A percentile compares a stretch with the other conserved stretches of the same genome.
phyloP scores from a whole-genome alignment of 495 filamentous ascomycete species.

The Tuber brumale region DNA sequence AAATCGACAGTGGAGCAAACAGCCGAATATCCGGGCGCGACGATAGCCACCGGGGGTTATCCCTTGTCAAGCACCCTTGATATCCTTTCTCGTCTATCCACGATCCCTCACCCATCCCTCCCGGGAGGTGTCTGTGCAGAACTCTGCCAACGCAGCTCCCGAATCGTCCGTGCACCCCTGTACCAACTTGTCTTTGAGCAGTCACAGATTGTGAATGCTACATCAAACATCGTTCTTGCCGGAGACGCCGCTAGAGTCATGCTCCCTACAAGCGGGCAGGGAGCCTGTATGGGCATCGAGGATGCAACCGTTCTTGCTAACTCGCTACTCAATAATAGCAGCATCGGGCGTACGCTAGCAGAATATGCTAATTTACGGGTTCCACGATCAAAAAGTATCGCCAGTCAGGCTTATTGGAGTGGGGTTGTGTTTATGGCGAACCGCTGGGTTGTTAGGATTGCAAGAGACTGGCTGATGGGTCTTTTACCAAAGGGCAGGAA shows the following conservation, averaged over 20 bases:
- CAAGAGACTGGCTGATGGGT: slow-evolving; percentile 25
- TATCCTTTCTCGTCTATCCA: slow-evolving; percentile 26
- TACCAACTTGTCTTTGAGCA: slow-evolving; percentile 26
- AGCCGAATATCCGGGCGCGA: slow-evolving; percentile 13
- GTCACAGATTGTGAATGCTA: slow-evolving; percentile 21
- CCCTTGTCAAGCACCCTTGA: slow-evolving; percentile 23
- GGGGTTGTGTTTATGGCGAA: slow-evolving; percentile 25
- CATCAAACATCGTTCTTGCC: slow-evolving; percentile 22
- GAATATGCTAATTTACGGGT: slow-evolving; percentile 27
- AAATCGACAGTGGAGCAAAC: not conserved
- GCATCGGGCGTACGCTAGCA: slow-evolving; percentile 15
- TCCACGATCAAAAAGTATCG: slow-evolving; percentile 34
- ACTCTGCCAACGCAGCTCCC: slow-evolving; percentile 29
- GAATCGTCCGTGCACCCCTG: slow-evolving; percentile 26
- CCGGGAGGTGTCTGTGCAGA: slow-evolving; percentile 23
- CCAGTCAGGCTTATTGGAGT: slow-evolving; percentile 33
- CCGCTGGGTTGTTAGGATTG: slow-evolving; percentile 33
- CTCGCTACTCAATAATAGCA: slow-evolving; percentile 33
- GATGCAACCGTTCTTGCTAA: slow-evolving; percentile 40
- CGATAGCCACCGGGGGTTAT: slow-evolving; percentile 30
- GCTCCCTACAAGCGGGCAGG: slow-evolving; percentile 29
- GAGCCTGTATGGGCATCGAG: slow-evolving; percentile 39
- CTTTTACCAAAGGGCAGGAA: slow-evolving; percentile 22
- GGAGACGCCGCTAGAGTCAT: slow-evolving; percentile 28
- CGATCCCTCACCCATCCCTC: slow-evolving; percentile 25